Base-by-base conservation (phyloP, 2,329 filamentous ascomycete species). In the Botrytis pseudocinerea region DNA sequence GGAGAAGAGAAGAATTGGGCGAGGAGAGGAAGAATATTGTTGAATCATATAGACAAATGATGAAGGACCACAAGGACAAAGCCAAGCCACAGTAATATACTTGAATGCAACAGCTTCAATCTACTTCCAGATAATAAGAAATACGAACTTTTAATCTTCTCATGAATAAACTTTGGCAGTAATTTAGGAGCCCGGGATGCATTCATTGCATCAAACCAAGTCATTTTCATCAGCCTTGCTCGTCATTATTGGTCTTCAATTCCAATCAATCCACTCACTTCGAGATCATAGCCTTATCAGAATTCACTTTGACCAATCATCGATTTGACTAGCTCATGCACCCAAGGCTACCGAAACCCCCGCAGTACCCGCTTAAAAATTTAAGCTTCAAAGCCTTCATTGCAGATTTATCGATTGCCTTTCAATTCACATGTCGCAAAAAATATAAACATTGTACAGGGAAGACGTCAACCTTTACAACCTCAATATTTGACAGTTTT, bases 1-100 rank as follows among this genome's bases (percentile, higher is more conserved):
- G 90, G 79, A 86, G 89, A 80, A 86, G 92, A 82, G 92, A 94
- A 80, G 92, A 94, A 82, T 80, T 95, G 73, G 89, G 90, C n/a
- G 87, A 84, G 68, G 89, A 91, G 77, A 86, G 93, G 76, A 86
- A 86, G 80, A 89, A 87, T 71, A 89, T 95, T n/a, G 90, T 95
- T 73, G 91, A 92, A 76, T 86, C 88, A 61, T 95, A 95, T 81
- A 85, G 93, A 74, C 87, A 87, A 76, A 84, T 93, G 84, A 93
- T 94, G 90, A 86, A 85, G 54, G 84, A 84, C 74, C 87, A 78
- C 48, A 73, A 57, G 65, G 72, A 48, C 14, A 69, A 72, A 46
- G 44, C 16, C 32, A 68, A 46, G 25, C 40, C 42, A 20, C 65
- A 61, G 62, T 69, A 32, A 69, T 57, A 69, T 44, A 57, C 25